phyloP scores from a whole-genome alignment of 768 basidiomycete genomes.

The Serendipita sp. region DNA sequence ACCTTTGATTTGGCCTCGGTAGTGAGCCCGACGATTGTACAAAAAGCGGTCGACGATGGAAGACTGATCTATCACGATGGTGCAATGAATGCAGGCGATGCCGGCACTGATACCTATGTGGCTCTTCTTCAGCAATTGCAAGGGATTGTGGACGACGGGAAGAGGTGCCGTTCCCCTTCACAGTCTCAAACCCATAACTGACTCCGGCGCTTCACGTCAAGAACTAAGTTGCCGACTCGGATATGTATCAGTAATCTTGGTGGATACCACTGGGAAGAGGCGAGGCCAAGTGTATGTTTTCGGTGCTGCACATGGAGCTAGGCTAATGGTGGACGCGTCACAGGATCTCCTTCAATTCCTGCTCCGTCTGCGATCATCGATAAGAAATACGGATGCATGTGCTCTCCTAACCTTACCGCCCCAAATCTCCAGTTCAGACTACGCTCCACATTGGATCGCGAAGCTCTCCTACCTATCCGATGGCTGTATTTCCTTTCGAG shows the following conservation, averaged over 20 bases:
- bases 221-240: slow-evolving; percentile 24
- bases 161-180: background rate
- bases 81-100: background rate
- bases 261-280: background rate
- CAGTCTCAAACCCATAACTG: background rate
- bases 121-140: background rate
- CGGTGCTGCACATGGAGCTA: too few relatives aligned
- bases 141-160: background rate
- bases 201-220: background rate
- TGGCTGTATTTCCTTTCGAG: slow-evolving; percentile 52
- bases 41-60: background rate
- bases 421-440: slow-evolving; percentile 39
- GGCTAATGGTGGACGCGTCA: slow-evolving; percentile 6
- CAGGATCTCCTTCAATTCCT: slow-evolving; percentile 64
- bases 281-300: too few relatives aligned
- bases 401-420: slow-evolving; percentile 56
- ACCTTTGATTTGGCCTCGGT: slow-evolving; percentile 57
- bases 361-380: slow-evolving; percentile 43
- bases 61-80: background rate
- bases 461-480: slow-evolving; percentile 71
- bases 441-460: slow-evolving; percentile 56
- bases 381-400: slow-evolving; percentile 38
- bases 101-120: background rate
- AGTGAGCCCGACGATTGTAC: slow-evolving; percentile 32
- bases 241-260: slow-evolving; percentile 33